Evolutionary conservation across 805 yeast genomes (phyloP).

Genomic region (Candida sanyiensis): DNA sequence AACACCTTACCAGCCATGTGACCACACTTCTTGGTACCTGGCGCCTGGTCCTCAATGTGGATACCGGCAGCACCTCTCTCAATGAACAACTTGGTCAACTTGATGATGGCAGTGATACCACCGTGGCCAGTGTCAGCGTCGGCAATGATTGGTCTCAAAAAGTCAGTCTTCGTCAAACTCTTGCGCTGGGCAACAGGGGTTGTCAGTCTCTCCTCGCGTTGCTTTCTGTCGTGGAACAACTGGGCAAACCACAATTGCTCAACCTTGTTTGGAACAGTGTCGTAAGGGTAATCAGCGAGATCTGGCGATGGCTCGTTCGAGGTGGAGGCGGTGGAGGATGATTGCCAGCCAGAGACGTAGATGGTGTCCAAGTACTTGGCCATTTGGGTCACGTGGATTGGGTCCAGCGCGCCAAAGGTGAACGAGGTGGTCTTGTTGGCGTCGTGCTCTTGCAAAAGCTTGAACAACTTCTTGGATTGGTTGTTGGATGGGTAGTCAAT

Average conservation of each 20-base stretch:
- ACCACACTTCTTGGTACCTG: conserved; percentile 98
- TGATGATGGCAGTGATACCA: conserved; percentile 93
- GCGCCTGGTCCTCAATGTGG: conserved; percentile 98
- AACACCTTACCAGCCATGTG: conserved; percentile 99
- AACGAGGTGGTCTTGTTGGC: conserved; percentile 67
- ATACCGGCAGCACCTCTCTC: conserved; percentile 99
- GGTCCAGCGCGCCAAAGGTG: conserved; percentile 95
- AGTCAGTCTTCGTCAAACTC: conserved; percentile 72
- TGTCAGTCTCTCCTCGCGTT: conserved; percentile 59
- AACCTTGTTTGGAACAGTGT: conserved; percentile 97
- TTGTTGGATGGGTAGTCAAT: conserved; percentile 68
- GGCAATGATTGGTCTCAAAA: conserved; percentile 89
- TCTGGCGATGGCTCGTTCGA: conserved; percentile 98
- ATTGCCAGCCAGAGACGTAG: conserved; percentile 98
- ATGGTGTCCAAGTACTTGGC: conserved; percentile 89
- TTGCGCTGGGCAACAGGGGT: conserved; percentile 60
- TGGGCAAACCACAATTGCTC: conserved; percentile 97
- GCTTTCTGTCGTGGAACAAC: conserved; percentile 95
- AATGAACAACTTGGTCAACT: conserved; percentile 90
- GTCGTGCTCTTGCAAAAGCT: conserved; percentile 66
- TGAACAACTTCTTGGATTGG: conserved; percentile 79
- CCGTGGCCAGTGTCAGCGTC: conserved; percentile 99
- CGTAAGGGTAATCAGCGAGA: conserved; percentile 97
- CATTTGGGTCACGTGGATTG: conserved; percentile 95
- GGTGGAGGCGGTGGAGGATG: conserved; percentile 95